Base-by-base conservation (phyloP, 805 yeast species). In the Yarrowia divulgata region DNA sequence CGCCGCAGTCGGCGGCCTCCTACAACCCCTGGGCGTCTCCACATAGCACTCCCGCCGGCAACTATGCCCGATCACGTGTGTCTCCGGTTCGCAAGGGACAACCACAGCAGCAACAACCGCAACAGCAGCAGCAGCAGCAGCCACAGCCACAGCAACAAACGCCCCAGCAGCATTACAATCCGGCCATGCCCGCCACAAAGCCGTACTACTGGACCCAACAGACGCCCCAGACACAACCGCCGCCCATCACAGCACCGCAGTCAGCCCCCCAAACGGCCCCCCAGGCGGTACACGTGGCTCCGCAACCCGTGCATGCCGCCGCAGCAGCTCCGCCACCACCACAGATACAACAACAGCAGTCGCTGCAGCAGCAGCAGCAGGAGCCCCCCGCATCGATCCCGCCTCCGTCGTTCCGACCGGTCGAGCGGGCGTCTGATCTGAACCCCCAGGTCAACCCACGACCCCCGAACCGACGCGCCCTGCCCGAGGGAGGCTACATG, bases 401-500 rank as follows among this genome's bases (percentile, higher is more conserved):
- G 3, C 73, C 76, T 35, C 79, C 77, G 34, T 72, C 74, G 9
- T 73, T 81, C 63, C 73, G 80, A 52, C 80, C 75, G 18, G 73
- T 78, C 8, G 76, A 77, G 6, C 69, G 73, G 68, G 74, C 75
- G 67, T 77, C 77, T 67, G 79, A 80, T 73, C 73, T 79, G 73
- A 71, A 77, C 70, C 78, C 80, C 34, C 70, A 75, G 37, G 62
- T 67, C 29, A 71, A 73, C 46, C 58, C 71, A 35, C 73, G 72
- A 48, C 76, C 81, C n/a, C 73, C 77, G 71, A 72, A 72, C 64
- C 73, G 81, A 12, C 71, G 81, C 1, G 80, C 80, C 6, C 68
- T 75, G 48, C 80, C 81, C 9, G 81, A 79, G 35, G 80, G 80
- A 29, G 80, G 80, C n/a, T 77, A 73, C 68, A 70, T 77, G 72